Conservation (phyloP, 345 rosid species). For the Eucalyptus polyanthemos region DNA sequence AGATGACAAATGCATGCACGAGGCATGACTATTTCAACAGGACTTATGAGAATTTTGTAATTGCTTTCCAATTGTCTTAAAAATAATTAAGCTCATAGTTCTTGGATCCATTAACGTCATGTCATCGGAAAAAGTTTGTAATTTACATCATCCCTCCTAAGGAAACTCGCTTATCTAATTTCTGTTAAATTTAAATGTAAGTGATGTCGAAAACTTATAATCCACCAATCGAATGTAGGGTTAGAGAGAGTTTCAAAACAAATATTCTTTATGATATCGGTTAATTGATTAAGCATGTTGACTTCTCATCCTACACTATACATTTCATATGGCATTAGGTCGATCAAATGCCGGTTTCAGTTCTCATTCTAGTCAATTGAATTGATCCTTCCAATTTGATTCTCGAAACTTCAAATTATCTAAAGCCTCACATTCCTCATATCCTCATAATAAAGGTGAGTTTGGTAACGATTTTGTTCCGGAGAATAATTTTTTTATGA, state of each 20-base stretch:
- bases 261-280: no score
- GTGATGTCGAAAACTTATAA: background rate
- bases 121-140: no score
- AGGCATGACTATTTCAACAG: no score
- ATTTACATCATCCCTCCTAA: no score
- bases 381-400: background rate
- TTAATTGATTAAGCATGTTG: no score
- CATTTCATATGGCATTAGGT: background rate
- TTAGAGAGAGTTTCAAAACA: background rate
- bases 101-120: no score
- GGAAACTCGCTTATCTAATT: no score
- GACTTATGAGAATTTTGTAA: no score
- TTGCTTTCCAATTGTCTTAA: no score
- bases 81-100: no score
- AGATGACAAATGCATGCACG: no score
- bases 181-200: background rate
- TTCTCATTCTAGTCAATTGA: background rate
- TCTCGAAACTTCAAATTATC: background rate
- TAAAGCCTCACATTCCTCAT: background rate
- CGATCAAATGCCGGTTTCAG: background rate
- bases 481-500: accelerated
- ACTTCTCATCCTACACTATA: no score
- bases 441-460: accelerated
- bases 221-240: background rate
- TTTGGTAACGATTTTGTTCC: accelerated